Evolutionary conservation across 768 basidiomycete genomes (phyloP).

Genomic region (Mrakia gelida): DNA sequence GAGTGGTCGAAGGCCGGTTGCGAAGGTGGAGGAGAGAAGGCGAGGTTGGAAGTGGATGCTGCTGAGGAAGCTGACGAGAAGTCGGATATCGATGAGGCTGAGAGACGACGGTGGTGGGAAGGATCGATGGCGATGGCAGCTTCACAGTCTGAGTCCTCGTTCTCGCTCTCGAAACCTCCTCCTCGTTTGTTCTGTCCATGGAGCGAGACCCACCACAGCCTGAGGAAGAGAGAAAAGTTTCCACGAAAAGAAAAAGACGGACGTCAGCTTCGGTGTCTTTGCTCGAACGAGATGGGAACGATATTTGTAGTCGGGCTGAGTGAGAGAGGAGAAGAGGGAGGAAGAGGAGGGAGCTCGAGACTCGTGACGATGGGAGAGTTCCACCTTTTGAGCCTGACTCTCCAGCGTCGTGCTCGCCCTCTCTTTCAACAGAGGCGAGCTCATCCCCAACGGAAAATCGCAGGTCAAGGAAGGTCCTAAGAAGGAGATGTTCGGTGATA

Average conservation of each 20-base stretch:
- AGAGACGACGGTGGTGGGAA: neutral
- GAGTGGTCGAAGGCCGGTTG: neutral
- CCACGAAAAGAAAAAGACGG: neutral
- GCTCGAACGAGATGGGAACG: neutral
- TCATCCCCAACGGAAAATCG: too few species aligned
- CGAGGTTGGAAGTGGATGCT: conserved; percentile 11
- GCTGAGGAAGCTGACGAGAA: conserved; percentile 11
- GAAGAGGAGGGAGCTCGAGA: neutral
- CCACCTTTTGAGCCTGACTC: neutral
- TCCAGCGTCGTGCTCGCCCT: too few species aligned
- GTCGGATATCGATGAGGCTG: conserved; percentile 11
- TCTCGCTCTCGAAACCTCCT: neutral
- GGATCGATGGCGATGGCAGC: conserved; percentile 7
- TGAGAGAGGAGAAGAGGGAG: neutral
- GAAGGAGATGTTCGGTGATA: too few species aligned
- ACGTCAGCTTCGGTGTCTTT: neutral
- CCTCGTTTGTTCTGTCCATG: conserved; percentile 13
- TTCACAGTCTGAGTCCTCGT: neutral
- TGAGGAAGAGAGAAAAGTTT: neutral
- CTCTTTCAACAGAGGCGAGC: too few species aligned
- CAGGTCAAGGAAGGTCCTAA: too few species aligned
- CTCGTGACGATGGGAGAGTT: too few species aligned
- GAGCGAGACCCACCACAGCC: conserved; percentile 28
- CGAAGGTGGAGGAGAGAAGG: neutral
- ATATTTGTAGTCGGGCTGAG: neutral